Conservation (phyloP, 2,329 filamentous ascomycete genomes). For the Zymoseptoria ardabiliae region DNA sequence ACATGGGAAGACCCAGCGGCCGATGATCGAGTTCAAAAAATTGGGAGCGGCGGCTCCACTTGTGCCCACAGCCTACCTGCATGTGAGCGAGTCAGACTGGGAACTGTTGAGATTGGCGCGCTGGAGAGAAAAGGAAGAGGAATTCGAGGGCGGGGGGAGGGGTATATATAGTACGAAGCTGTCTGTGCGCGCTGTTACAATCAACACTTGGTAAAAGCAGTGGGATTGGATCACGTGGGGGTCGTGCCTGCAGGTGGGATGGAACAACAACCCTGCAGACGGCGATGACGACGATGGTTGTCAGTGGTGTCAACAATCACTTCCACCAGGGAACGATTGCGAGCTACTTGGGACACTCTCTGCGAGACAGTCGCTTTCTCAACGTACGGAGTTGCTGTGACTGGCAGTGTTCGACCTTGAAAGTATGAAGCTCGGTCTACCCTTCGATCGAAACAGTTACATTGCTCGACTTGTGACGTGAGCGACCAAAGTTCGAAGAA, state of each 20-base stretch:
- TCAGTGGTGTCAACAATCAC: not conserved
- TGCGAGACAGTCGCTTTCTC: not conserved
- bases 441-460: not conserved
- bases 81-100: not conserved
- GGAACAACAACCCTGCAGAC: not conserved
- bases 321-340: not conserved
- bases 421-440: not conserved
- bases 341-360: not conserved
- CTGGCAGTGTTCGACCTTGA: not conserved
- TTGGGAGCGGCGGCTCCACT: not conserved
- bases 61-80: not conserved
- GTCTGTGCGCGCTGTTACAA: not conserved
- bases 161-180: not conserved
- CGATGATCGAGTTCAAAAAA: not conserved
- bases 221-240: not conserved
- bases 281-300: not conserved
- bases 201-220: not conserved
- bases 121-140: not conserved
- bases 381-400: not conserved
- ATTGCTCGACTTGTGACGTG: not conserved
- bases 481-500: not conserved
- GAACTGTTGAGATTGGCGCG: not conserved
- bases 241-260: too few relatives aligned
- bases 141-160: not conserved
- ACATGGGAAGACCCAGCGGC: conserved; percentile 7